These are phyloP conservation scores for Sarocladium strictum DNA, from an alignment of 2,329 filamentous ascomycete genomes.

Conservation along the genomic window DNA sequence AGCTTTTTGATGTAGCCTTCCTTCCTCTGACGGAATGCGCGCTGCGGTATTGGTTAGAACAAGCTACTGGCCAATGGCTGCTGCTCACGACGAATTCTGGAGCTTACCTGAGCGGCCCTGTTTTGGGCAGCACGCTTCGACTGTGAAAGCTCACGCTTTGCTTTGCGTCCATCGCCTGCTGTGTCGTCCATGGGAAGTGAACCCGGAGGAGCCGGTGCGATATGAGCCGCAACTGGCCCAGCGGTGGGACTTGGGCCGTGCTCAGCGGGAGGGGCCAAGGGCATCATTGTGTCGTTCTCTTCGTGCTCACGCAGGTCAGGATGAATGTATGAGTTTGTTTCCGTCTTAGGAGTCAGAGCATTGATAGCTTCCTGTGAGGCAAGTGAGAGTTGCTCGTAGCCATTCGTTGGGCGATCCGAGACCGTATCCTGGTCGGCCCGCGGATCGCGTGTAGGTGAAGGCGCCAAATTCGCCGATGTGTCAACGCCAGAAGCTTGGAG, in stretches of 20 bases:
- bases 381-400: conserved; percentile 35
- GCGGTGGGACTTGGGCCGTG: conserved; percentile 24
- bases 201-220: conserved; percentile 18
- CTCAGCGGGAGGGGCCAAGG: conserved; percentile 26
- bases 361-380: conserved; percentile 28
- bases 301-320: conserved; percentile 35
- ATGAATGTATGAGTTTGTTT: conserved; percentile 41
- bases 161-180: conserved; percentile 58
- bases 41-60: conserved; percentile 41
- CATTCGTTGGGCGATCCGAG: conserved; percentile 33
- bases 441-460: conserved; percentile 22
- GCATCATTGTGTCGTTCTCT: conserved; percentile 29
- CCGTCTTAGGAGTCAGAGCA: conserved; percentile 27
- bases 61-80: conserved; percentile 1
- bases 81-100: not conserved
- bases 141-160: conserved; percentile 86
- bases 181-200: conserved; percentile 23
- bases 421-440: conserved; percentile 16
- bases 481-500: conserved; percentile 1
- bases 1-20: conserved; percentile 98
- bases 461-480: conserved; percentile 10
- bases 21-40: conserved; percentile 94
- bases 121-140: conserved; percentile 97
- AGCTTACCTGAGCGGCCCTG: conserved; percentile 83
- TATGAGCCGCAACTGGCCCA: conserved; percentile 19